Conservation (phyloP, 306 rosid genomes). For the Luffa aegyptiaca region DNA sequence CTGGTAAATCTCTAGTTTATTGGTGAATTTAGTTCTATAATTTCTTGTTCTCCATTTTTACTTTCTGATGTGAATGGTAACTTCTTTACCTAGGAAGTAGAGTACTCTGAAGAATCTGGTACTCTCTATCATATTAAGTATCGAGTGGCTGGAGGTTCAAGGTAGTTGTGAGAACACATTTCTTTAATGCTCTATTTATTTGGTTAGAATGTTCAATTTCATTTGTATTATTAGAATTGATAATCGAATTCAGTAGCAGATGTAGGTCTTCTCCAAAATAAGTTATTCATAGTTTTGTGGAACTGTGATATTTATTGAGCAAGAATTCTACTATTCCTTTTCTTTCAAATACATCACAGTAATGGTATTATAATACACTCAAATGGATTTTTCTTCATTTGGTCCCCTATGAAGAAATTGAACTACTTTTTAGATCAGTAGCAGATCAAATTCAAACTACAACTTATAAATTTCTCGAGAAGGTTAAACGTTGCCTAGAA, state of each 20-base stretch:
- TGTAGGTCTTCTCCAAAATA: too few species aligned
- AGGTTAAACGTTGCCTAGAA: too few species aligned
- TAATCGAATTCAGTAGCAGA: background rate
- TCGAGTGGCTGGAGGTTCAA: constrained; percentile 81
- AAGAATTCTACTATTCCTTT: background rate
- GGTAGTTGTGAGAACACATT: constrained; percentile 25
- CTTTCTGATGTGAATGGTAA: constrained; percentile 16
- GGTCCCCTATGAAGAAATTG: background rate
- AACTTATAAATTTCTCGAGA: too few species aligned
- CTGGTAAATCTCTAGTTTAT: constrained; percentile 35
- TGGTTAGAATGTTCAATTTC: background rate
- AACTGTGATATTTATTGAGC: background rate
- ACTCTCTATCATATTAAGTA: constrained; percentile 70
- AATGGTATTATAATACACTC: background rate
- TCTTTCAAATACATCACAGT: background rate
- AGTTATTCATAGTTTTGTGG: background rate
- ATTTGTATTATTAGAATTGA: background rate
- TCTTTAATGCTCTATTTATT: background rate
- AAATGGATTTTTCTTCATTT: background rate
- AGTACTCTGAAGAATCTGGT: constrained; percentile 88
- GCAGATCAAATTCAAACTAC: background rate
- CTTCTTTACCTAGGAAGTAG: constrained; percentile 70
- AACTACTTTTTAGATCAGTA: background rate
- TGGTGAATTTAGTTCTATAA: background rate
- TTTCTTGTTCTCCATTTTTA: constrained; percentile 12